A percentile compares a stretch with the other conserved stretches of the same genome.
These are phyloP conservation scores for Cryphonectria naterciae DNA, from an alignment of 2,329 filamentous ascomycete species.

Conservation along the genomic window DNA sequence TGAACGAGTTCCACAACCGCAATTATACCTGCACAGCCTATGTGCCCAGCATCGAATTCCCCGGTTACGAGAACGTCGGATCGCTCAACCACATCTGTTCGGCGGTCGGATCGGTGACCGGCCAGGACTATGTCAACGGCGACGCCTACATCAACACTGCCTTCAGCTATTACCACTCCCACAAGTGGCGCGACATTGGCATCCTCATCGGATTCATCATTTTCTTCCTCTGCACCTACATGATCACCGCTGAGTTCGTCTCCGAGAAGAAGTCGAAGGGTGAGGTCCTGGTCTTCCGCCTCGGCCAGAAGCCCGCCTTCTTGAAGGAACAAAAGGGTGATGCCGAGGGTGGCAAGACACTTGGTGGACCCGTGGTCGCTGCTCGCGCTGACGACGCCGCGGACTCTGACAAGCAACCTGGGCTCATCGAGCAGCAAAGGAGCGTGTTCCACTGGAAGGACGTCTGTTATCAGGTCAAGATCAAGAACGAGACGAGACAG, in stretches of 20 bases:
- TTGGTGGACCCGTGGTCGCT: constrained; percentile 51
- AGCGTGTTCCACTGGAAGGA: constrained; percentile 31
- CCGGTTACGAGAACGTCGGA: constrained; percentile 43
- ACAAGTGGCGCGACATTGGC: constrained; percentile 74
- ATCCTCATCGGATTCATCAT: constrained; percentile 68
- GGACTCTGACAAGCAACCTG: constrained; percentile 42
- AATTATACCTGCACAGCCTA: constrained; percentile 57
- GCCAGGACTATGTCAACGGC: constrained; percentile 57
- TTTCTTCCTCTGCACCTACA: constrained; percentile 65
- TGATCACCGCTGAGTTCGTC: constrained; percentile 68
- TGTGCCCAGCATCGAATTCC: constrained; percentile 46
- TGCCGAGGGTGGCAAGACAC: constrained; percentile 53
- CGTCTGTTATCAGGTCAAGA: constrained; percentile 30
- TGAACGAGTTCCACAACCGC: constrained; percentile 78
- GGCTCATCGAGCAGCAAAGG: constrained; percentile 27
- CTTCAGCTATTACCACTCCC: constrained; percentile 59
- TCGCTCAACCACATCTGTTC: constrained; percentile 57
- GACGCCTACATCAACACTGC: constrained; percentile 58
- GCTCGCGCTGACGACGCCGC: constrained; percentile 48
- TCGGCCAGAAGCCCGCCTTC: constrained; percentile 64
- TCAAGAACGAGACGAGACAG: constrained; percentile 28
- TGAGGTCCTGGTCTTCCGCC: constrained; percentile 75
- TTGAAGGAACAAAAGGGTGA: constrained; percentile 67
- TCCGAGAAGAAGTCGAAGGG: constrained; percentile 73
- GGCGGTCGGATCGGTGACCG: constrained; percentile 60